Evolutionary conservation across 2,329 filamentous ascomycete genomes (phyloP).

Genomic region (Xylaria sp.): DNA sequence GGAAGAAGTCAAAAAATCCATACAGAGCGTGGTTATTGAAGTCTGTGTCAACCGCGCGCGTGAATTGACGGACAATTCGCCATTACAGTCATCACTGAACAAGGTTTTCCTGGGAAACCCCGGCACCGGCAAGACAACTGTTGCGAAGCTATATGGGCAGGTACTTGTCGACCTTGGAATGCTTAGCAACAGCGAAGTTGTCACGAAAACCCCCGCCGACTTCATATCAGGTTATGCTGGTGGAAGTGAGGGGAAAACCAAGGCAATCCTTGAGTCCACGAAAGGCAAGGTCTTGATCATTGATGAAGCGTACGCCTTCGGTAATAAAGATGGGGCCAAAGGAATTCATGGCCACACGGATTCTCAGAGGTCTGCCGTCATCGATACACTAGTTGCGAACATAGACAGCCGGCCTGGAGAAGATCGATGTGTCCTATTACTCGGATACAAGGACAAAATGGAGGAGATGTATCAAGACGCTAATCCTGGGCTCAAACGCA

Average conservation of each 20-base stretch:
- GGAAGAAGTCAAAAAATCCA: constrained; percentile 9
- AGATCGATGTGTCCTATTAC: constrained; percentile 72
- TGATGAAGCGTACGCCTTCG: constrained; percentile 61
- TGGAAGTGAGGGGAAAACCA: constrained; percentile 7
- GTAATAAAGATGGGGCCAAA: constrained; percentile 29
- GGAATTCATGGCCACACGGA: constrained; percentile 32
- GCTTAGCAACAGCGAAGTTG: constrained; percentile 20
- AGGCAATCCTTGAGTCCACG: constrained; percentile 13
- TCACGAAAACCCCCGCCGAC: constrained; percentile 12
- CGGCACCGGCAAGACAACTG: constrained; percentile 16
- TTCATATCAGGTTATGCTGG: constrained; percentile 2
- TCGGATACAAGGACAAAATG: constrained; percentile 75
- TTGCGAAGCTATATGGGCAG: constrained; percentile 14
- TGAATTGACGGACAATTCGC: not conserved
- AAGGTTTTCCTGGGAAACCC: constrained; percentile 19
- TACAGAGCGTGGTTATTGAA: not conserved
- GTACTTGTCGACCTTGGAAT: constrained; percentile 19
- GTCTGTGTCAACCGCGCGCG: not conserved
- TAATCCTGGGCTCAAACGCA: constrained; percentile 70
- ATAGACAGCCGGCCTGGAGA: constrained; percentile 72
- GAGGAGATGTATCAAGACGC: constrained; percentile 72
- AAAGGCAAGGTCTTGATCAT: constrained; percentile 18
- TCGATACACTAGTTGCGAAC: constrained; percentile 76
- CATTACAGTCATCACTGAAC: constrained; percentile 5
- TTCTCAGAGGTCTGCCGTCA: constrained; percentile 60